Conservation (phyloP, 208 protist genomes). For the Plasmodiophora brassicae region DNA sequence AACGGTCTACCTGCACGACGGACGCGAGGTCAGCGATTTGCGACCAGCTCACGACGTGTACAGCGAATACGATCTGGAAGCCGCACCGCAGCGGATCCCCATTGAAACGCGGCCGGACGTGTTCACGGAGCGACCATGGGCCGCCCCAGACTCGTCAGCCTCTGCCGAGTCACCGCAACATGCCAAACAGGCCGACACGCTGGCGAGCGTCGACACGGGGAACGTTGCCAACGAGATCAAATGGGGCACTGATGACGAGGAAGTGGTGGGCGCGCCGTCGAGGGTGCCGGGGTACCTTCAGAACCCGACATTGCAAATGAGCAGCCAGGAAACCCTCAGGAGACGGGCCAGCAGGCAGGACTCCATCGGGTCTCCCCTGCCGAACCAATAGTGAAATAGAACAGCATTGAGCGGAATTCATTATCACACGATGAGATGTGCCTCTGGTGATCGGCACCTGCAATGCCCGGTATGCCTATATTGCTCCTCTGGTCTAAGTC, state of each 20-base stretch:
- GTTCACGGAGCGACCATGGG: not conserved
- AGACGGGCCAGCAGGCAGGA: no score
- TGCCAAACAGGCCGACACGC: no score
- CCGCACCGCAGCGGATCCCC: not conserved
- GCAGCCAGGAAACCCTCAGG: not conserved
- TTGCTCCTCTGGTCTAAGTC: no score
- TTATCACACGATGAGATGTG: no score
- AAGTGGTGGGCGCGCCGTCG: not conserved
- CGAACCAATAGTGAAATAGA: no score
- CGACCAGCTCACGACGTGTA: not conserved
- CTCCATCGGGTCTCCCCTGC: no score
- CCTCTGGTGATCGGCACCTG: no score
- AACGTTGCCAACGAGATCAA: not conserved
- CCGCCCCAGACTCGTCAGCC: not conserved
- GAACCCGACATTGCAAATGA: not conserved
- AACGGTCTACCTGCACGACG: not conserved
- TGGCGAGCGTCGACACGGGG: not conserved
- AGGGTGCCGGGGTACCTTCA: conserved; percentile 16
- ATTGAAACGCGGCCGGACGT: not conserved
- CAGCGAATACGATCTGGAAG: conserved; percentile 19
- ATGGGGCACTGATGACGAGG: not conserved
- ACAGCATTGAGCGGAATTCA: no score
- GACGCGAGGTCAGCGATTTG: not conserved
- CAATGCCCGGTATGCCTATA: no score
- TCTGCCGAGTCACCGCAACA: not conserved